phyloP scores from a whole-genome alignment of 1,139 yeast species.

The Pichia sp. region DNA sequence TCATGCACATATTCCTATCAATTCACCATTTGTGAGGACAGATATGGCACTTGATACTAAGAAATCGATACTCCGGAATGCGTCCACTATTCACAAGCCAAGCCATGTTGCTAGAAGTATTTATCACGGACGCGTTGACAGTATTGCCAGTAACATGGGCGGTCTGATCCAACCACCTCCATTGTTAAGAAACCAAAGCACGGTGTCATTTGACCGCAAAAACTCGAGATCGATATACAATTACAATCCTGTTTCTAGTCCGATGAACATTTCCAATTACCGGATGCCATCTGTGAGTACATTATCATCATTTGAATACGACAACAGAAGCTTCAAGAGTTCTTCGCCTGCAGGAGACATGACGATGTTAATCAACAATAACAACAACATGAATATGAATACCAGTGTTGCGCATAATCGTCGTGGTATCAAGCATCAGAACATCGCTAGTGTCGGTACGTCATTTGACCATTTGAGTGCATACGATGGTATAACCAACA shows the following conservation, averaged over 20 bases:
- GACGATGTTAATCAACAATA: not conserved
- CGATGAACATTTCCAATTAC: conserved; percentile 9
- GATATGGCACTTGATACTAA: conserved; percentile 22
- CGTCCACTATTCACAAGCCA: not conserved
- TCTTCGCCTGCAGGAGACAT: conserved; percentile 33
- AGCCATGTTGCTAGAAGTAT: not conserved
- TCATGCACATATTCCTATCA: conserved; percentile 41
- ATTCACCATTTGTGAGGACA: conserved; percentile 42
- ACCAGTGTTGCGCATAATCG: conserved; percentile 12
- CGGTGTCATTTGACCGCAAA: conserved; percentile 24
- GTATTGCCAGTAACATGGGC: not conserved
- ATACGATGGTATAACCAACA: not conserved
- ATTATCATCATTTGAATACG: conserved; percentile 34
- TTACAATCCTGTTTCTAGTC: conserved; percentile 15
- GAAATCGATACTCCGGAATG: conserved; percentile 5
- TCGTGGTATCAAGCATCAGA: conserved; percentile 23
- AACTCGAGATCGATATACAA: conserved; percentile 19
- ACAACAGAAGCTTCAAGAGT: conserved; percentile 31
- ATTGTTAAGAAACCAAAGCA: conserved; percentile 8
- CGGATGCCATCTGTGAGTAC: conserved; percentile 26
- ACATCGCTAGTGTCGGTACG: not conserved
- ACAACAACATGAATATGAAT: conserved; percentile 4
- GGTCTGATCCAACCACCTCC: not conserved
- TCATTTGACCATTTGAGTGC: not conserved
- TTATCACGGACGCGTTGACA: not conserved